Conservation (phyloP, 306 rosid genomes). For the Vigna unguiculata region DNA sequence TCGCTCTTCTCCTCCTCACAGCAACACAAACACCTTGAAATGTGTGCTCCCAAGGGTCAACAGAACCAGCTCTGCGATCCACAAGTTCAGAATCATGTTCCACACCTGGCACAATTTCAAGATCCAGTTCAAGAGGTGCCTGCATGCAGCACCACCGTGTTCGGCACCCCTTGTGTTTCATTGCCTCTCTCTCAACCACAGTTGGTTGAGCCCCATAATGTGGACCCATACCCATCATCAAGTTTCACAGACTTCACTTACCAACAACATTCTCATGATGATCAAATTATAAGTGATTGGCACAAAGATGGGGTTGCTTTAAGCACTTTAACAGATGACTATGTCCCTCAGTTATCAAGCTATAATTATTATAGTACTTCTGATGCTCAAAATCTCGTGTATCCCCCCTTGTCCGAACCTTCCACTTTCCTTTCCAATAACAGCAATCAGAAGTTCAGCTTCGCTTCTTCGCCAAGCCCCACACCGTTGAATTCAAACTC, state of each 20-base stretch:
- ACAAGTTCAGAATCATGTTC: constrained; percentile 46
- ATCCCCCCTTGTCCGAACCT: constrained; percentile 50
- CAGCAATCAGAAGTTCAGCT: constrained; percentile 52
- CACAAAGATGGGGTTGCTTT: constrained; percentile 41
- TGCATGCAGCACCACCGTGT: not conserved
- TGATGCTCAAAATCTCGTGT: constrained; percentile 43
- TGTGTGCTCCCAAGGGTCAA: constrained; percentile 28
- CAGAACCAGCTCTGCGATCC: constrained; percentile 48
- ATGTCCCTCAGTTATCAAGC: constrained; percentile 48
- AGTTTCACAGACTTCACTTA: constrained; percentile 47
- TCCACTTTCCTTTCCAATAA: constrained; percentile 55
- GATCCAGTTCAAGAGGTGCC: constrained; percentile 41
- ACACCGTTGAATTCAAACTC: constrained; percentile 78
- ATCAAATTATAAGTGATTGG: constrained; percentile 47
- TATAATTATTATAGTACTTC: constrained; percentile 38
- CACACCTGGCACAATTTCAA: constrained; percentile 48
- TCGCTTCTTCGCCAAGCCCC: constrained; percentile 78
- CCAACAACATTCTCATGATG: constrained; percentile 48
- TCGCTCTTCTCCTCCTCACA: constrained; percentile 65
- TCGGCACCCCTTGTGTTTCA: constrained; percentile 43
- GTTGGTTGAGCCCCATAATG: constrained; percentile 47
- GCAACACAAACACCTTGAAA: constrained; percentile 43
- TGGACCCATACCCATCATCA: constrained; percentile 47
- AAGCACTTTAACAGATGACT: constrained; percentile 44
- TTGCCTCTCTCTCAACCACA: constrained; percentile 45